phyloP scores from a whole-genome alignment of 2,329 filamentous ascomycete species.

The Fusarium pseudoanthophilum region DNA sequence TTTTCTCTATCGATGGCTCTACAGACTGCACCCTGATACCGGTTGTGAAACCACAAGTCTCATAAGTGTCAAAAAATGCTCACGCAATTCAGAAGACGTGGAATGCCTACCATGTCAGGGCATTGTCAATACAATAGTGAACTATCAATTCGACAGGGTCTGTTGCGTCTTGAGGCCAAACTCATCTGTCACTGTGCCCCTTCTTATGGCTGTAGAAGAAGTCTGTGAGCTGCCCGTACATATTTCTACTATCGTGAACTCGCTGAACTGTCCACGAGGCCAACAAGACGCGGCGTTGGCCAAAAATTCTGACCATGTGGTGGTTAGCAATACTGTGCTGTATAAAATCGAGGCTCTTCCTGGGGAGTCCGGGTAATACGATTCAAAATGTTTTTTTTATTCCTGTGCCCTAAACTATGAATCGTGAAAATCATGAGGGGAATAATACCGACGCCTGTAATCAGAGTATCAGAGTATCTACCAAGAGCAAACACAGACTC shows the following conservation, averaged over 20 bases:
- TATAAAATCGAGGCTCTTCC: not conserved
- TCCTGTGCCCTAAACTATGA: conserved; percentile 12
- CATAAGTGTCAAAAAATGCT: not conserved
- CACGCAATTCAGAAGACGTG: not conserved
- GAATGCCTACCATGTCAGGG: not conserved
- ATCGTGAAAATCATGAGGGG: conserved; percentile 25
- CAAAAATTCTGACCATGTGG: not conserved
- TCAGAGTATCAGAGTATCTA: conserved; percentile 25
- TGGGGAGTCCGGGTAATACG: not conserved
- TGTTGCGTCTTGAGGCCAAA: not conserved
- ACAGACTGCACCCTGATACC: not conserved
- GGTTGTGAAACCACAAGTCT: not conserved
- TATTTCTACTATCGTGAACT: not conserved
- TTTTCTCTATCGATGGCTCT: not conserved
- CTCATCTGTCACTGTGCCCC: not conserved
- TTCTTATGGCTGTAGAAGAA: not conserved
- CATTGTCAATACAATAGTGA: not conserved
- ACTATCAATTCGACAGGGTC: not conserved
- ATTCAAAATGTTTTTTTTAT: not conserved
- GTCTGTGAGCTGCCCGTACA: not conserved
- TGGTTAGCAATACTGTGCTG: not conserved
- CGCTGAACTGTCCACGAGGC: not conserved
- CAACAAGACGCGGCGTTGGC: not conserved
- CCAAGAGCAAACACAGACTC: conserved; percentile 20
- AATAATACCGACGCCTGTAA: conserved; percentile 26